phyloP scores from a whole-genome alignment of 768 basidiomycete genomes.

The Russula sp. region DNA sequence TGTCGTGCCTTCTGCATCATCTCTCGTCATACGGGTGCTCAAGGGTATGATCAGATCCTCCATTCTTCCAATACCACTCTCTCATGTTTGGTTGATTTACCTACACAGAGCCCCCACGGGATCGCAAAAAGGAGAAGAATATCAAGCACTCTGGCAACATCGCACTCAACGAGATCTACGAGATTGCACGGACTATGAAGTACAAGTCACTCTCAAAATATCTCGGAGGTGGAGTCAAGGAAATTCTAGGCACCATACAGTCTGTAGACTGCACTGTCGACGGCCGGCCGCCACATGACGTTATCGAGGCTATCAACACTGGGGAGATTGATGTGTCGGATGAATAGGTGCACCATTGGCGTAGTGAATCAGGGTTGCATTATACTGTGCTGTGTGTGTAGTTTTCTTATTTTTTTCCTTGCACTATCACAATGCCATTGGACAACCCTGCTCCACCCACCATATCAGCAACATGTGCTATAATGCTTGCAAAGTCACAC shows the following conservation, averaged over 20 bases:
- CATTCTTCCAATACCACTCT: neutral
- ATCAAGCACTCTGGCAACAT: constrained; percentile 98
- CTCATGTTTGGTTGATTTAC: neutral
- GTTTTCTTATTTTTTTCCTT: constrained; percentile 13
- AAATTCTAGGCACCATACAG: constrained; percentile 97
- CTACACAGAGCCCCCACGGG: constrained; percentile 85
- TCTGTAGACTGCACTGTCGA: constrained; percentile 96
- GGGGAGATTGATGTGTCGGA: constrained; percentile 84
- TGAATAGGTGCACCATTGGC: constrained; percentile 46
- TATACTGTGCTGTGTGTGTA: constrained; percentile 3
- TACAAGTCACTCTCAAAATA: constrained; percentile 91
- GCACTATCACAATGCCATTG: constrained; percentile 14
- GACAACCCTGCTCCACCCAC: neutral
- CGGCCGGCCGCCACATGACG: constrained; percentile 85
- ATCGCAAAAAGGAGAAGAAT: constrained; percentile 99
- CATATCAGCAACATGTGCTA: too few species aligned
- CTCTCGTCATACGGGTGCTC: constrained; percentile 95
- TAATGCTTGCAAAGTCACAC: too few species aligned
- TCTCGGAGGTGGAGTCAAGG: constrained; percentile 84
- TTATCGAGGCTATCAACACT: constrained; percentile 83
- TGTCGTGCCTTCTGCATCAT: constrained; percentile 95
- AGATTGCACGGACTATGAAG: constrained; percentile 95
- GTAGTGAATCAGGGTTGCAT: constrained; percentile 4
- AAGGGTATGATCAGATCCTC: constrained; percentile 58
- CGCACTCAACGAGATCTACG: constrained; percentile 85